Percentiles rank a stretch among this genome's conserved stretches.
phyloP scores from a whole-genome alignment of 2,329 filamentous ascomycete species.

The Fusarium bulbicola region DNA sequence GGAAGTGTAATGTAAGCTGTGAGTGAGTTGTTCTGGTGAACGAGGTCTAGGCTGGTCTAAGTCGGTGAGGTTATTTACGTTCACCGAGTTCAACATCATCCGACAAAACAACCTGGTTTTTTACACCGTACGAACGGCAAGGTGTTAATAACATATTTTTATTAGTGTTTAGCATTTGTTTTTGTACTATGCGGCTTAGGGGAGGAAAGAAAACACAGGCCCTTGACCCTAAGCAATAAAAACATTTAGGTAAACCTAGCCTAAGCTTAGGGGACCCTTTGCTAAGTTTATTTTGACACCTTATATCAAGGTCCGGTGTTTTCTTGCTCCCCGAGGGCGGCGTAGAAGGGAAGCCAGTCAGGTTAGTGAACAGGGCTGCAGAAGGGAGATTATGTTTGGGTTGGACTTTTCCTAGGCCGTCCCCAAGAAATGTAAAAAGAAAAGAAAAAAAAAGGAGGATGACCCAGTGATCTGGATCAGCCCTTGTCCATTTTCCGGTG shows the following conservation, averaged over 20 bases:
- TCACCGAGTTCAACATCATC: slow-evolving; percentile 31
- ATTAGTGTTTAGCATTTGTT: not conserved
- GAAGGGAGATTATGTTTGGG: slow-evolving; percentile 32
- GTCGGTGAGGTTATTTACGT: slow-evolving; percentile 29
- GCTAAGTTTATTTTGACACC: no score
- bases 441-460: slow-evolving; percentile 3
- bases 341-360: slow-evolving; percentile 15
- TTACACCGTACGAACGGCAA: not conserved
- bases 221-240: no score
- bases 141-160: not conserved
- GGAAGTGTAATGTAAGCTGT: slow-evolving; percentile 6
- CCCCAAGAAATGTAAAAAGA: not conserved
- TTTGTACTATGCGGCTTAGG: not conserved
- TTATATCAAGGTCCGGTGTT: no score
- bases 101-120: not conserved
- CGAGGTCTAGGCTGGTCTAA: slow-evolving; percentile 6
- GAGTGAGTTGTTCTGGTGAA: slow-evolving; percentile 4
- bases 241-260: no score
- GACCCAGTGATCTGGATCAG: slow-evolving; percentile 44
- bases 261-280: no score
- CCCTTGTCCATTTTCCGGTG: slow-evolving; percentile 32
- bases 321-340: not conserved
- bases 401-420: not conserved
- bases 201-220: no score
- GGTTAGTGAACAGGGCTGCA: slow-evolving; percentile 33